Evolutionary conservation across 306 rosid genomes (phyloP).

Genomic region (Vigna hirtella): DNA sequence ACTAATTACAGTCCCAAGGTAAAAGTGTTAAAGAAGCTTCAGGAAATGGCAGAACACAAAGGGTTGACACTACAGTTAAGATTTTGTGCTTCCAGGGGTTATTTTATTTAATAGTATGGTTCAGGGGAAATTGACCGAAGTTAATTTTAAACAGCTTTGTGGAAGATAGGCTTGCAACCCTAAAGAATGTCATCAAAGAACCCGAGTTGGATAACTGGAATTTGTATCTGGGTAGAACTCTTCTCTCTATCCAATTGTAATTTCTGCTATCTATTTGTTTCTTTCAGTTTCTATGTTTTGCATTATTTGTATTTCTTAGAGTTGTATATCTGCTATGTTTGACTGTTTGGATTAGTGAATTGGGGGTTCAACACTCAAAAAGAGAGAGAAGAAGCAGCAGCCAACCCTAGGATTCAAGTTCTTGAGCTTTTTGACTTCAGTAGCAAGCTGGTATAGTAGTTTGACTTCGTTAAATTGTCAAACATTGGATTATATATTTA

Average conservation of each 20-base stretch:
- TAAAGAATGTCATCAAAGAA: constrained; percentile 87
- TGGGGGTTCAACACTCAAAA: constrained; percentile 92
- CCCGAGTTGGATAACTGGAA: constrained; percentile 85
- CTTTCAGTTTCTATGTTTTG: constrained; percentile 15
- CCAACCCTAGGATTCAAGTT: constrained; percentile 68
- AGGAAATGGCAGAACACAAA: constrained; percentile 80
- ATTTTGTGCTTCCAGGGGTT: constrained; percentile 23
- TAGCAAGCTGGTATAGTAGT: constrained; percentile 64
- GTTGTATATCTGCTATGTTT: constrained; percentile 30
- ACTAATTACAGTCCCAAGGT: constrained; percentile 73
- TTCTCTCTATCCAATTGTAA: constrained; percentile 15
- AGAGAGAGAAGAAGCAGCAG: constrained; percentile 86
- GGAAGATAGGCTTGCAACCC: constrained; percentile 84
- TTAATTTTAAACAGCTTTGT: constrained; percentile 68
- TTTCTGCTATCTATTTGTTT: background rate
- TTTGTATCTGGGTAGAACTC: constrained; percentile 72
- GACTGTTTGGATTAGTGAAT: constrained; percentile 54
- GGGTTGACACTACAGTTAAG: constrained; percentile 86
- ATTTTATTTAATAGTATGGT: constrained; percentile 12
- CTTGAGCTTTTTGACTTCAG: constrained; percentile 73
- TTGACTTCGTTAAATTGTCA: background rate
- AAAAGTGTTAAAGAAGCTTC: constrained; percentile 83
- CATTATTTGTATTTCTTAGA: background rate
- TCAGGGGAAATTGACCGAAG: constrained; percentile 32
- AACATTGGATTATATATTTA: constrained; percentile 20